These are phyloP conservation scores for Niebla homalea DNA, from an alignment of 495 filamentous ascomycete species.

Conservation along the genomic window DNA sequence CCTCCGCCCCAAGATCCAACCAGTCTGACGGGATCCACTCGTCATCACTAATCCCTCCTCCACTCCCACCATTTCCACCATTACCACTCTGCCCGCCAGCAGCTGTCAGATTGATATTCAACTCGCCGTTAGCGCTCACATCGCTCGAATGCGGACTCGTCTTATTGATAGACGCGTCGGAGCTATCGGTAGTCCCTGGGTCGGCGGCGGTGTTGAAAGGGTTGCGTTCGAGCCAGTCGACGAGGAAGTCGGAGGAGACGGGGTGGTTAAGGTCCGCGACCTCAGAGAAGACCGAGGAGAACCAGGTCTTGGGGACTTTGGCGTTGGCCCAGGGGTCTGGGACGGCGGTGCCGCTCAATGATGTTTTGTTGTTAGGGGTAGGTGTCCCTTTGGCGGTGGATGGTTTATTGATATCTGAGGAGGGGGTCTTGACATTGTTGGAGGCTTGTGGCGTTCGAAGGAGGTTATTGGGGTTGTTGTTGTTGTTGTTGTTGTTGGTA, in stretches of 20 bases:
- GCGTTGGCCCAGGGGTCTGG: constrained; percentile 33
- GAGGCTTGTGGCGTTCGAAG: constrained; percentile 30
- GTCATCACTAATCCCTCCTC: constrained; percentile 11
- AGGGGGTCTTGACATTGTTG: constrained; percentile 19
- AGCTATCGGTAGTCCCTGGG: constrained; percentile 5
- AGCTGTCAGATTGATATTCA: constrained; percentile 15
- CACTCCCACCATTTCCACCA: neutral
- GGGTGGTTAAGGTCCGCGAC: constrained; percentile 16
- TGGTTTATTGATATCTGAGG: constrained; percentile 17
- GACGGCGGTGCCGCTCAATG: neutral
- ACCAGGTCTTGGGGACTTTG: constrained; percentile 28
- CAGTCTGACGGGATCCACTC: constrained; percentile 25
- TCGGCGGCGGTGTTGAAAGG: constrained; percentile 2
- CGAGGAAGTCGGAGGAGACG: constrained; percentile 21
- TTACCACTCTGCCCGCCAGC: constrained; percentile 1
- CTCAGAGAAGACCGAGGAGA: constrained; percentile 31
- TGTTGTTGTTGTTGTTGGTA: constrained; percentile 25
- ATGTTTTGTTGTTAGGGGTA: constrained; percentile 15
- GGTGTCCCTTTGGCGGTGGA: constrained; percentile 21
- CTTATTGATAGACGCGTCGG: constrained; percentile 6
- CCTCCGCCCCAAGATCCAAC: constrained; percentile 14
- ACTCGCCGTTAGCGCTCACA: constrained; percentile 12
- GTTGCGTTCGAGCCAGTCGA: constrained; percentile 28
- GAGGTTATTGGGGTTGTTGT: constrained; percentile 10
- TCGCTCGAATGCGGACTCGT: constrained; percentile 17